These are phyloP conservation scores for Aspergillus kassunensis DNA, from an alignment of 495 filamentous ascomycete genomes.

Conservation along the genomic window DNA sequence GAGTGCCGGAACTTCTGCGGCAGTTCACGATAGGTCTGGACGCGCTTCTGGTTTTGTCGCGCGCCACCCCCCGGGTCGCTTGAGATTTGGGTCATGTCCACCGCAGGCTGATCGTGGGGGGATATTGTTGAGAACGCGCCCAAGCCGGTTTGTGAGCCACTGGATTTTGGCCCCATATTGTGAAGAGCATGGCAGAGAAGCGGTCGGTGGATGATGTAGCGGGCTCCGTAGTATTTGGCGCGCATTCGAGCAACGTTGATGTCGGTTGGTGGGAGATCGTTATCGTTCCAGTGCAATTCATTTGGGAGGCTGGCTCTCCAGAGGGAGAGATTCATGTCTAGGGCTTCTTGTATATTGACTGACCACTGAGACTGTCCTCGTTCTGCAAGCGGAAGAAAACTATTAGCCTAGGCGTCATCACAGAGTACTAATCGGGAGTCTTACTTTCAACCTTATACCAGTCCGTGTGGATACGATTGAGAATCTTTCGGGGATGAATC, in stretches of 20 bases:
- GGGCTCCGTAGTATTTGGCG: conserved; percentile 91
- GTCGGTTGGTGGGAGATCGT: conserved; percentile 62
- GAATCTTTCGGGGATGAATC: conserved; percentile 75
- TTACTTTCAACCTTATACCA: conserved; percentile 65
- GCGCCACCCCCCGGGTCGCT: too few species aligned
- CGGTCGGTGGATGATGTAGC: conserved; percentile 83
- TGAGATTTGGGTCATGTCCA: conserved; percentile 32
- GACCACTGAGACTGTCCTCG: conserved; percentile 29
- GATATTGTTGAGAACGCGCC: conserved; percentile 26
- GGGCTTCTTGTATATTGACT: conserved; percentile 32
- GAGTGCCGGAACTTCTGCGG: conserved; percentile 43
- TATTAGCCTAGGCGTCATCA: too few species aligned
- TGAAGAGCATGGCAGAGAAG: conserved; percentile 67
- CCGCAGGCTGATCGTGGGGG: too few species aligned
- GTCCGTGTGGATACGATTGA: conserved; percentile 79
- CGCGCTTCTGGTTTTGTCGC: too few species aligned
- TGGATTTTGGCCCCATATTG: conserved; percentile 32
- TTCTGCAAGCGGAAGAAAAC: conserved; percentile 13
- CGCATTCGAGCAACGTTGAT: conserved; percentile 83
- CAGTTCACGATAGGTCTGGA: conserved; percentile 28
- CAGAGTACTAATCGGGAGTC: too few species aligned
- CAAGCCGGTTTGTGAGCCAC: conserved; percentile 32
- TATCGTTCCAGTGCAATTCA: conserved; percentile 60
- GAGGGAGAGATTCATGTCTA: conserved; percentile 47
- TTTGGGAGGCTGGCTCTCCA: conserved; percentile 44